Evolutionary conservation across 805 yeast genomes (phyloP), one percentile per base, ranked within the genome.

Genomic region (Pichia scutulata): DNA sequence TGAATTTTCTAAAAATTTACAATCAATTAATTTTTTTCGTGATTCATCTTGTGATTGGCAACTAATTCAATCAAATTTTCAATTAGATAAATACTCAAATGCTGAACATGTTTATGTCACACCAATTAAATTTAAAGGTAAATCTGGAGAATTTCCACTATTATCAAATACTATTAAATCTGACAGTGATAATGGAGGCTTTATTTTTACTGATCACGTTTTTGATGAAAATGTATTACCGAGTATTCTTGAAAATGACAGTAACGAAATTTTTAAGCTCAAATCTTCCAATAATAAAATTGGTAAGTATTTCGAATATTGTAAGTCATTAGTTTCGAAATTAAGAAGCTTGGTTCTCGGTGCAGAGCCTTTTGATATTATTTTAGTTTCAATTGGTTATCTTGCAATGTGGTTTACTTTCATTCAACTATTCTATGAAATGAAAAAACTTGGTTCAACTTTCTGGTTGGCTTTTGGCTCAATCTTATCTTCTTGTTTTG

Each of bases 391-490:
- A 2, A 64, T 82, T 46, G 97, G 96, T 2, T 92, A 92, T 66
- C 59, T 80, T 25, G 95, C 95, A 44, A 89, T 90, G 96, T 74
- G 86, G 75, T 82, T 86, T 67, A 87, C 96, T 12, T 77, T 92
- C 57, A 69, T 79, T 52, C 81, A 81, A 53, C 76, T 92, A 28
- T 90, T 86, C 59, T 60, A 79, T 52, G 89, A 88, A 57, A 84
- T 92, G 93, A 71, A 70, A 57, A 70, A 74, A 47, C 70, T 84
- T 26, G 97, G 96, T 26, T 88, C 97, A 28, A 85, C 80, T 58
- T 83, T 88, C 60, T 89, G 96, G 95, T 75, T 93, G 48, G 92
- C 86, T 10, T 76, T 86, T 57, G 80, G 95, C 16, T 83, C 95
- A 4, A 67, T 92, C 39, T 71, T 85, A 26, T 81, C 92, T 13